These are phyloP conservation scores for Arxiozyma heterogenica DNA, from an alignment of 1,139 yeast genomes.

Conservation along the genomic window DNA sequence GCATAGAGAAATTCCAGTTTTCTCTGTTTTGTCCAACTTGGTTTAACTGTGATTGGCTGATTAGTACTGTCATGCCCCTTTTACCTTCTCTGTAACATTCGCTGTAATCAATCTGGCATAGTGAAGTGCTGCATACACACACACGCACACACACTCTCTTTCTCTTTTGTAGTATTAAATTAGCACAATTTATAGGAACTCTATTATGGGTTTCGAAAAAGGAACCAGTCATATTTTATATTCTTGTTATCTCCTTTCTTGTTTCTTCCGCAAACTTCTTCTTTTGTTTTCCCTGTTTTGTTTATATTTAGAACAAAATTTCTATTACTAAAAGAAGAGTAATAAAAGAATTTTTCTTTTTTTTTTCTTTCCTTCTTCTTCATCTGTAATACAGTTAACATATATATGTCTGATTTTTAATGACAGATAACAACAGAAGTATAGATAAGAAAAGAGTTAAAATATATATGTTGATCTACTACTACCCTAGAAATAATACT, in stretches of 20 bases:
- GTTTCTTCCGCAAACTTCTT: too few relatives aligned
- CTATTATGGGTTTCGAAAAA: background rate
- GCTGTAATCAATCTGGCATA: background rate
- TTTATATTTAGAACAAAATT: background rate
- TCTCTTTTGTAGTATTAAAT: background rate
- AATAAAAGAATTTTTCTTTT: too few relatives aligned
- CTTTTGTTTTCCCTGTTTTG: background rate
- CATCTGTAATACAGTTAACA: too few relatives aligned
- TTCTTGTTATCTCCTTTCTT: background rate
- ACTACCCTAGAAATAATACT: background rate
- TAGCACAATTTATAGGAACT: background rate
- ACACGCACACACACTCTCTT: too few relatives aligned
- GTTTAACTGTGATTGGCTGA: background rate
- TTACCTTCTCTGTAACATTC: background rate
- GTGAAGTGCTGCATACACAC: too few relatives aligned
- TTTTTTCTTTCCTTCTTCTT: too few relatives aligned
- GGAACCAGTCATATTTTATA: too few relatives aligned
- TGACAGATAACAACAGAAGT: too few relatives aligned
- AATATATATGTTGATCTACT: too few relatives aligned
- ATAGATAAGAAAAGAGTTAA: background rate
- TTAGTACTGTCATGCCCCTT: background rate
- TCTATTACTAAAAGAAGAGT: background rate
- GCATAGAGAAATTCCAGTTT: background rate
- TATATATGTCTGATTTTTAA: background rate
- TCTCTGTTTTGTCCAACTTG: background rate